phyloP scores from a whole-genome alignment of 179 eudicot genomes.

The Beta corolliflora region DNA sequence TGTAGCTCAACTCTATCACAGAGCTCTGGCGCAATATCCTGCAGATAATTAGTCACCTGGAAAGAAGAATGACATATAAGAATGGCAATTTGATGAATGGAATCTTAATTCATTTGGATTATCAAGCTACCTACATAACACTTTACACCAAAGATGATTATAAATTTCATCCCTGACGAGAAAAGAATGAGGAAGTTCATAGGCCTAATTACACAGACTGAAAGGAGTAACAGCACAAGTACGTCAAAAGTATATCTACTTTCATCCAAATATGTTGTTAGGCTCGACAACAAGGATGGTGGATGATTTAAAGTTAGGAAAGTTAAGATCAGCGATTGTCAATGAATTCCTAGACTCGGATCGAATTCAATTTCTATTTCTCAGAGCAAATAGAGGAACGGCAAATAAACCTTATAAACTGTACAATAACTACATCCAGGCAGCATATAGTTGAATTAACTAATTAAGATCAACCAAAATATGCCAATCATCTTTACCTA shows the following conservation, averaged over 20 bases:
- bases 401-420: neutral
- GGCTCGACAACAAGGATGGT: neutral
- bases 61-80: slow-evolving; percentile 7
- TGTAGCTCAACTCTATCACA: slow-evolving; percentile 84
- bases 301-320: neutral
- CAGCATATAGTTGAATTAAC: neutral
- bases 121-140: neutral
- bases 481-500: neutral
- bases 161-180: slow-evolving; percentile 1
- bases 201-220: neutral
- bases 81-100: neutral
- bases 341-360: neutral
- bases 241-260: neutral
- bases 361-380: neutral
- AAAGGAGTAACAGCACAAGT: neutral
- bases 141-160: slow-evolving; percentile 1
- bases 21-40: slow-evolving; percentile 82
- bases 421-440: slow-evolving; percentile 1
- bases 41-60: slow-evolving; percentile 92
- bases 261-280: neutral
- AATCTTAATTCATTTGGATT: neutral
- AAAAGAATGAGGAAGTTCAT: neutral
- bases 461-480: neutral
- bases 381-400: slow-evolving; percentile 11
- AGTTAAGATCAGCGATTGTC: neutral